These are phyloP conservation scores for Exserohilum turcica DNA, from an alignment of 2,329 filamentous ascomycete genomes.

Conservation along the genomic window DNA sequence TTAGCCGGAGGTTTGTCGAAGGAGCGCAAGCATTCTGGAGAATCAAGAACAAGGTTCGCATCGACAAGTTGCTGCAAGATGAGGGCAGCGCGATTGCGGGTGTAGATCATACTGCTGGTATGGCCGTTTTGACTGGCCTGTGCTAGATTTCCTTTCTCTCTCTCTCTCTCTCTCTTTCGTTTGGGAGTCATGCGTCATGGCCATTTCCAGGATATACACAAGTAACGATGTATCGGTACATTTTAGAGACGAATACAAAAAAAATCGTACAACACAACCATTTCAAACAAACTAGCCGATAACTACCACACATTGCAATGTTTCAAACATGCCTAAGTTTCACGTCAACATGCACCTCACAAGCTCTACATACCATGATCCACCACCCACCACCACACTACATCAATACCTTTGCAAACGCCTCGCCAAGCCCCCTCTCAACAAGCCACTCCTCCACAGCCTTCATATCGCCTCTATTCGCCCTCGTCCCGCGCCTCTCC, in stretches of 20 bases:
- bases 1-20: constrained; percentile 67
- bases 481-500: constrained; percentile 56
- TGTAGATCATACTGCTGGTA: constrained; percentile 25
- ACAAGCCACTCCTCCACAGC: constrained; percentile 58
- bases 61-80: constrained; percentile 65
- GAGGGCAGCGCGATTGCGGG: constrained; percentile 19
- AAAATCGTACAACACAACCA: too few species aligned
- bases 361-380: too few species aligned
- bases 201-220: not conserved
- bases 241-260: too few species aligned
- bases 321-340: too few species aligned
- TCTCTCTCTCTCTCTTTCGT: not conserved
- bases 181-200: not conserved
- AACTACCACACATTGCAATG: too few species aligned
- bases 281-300: too few species aligned
- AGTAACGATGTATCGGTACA: too few species aligned
- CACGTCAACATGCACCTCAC: too few species aligned
- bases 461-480: constrained; percentile 60
- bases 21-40: constrained; percentile 78
- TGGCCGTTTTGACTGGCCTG: constrained; percentile 41
- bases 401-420: constrained; percentile 52
- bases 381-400: not conserved
- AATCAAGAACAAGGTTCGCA: constrained; percentile 68
- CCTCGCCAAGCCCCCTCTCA: constrained; percentile 53
- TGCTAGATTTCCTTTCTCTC: constrained; percentile 19